Evolutionary conservation across 345 rosid genomes (phyloP), one percentile per base, ranked within the genome.

Genomic region (Rhodamnia argentea): DNA sequence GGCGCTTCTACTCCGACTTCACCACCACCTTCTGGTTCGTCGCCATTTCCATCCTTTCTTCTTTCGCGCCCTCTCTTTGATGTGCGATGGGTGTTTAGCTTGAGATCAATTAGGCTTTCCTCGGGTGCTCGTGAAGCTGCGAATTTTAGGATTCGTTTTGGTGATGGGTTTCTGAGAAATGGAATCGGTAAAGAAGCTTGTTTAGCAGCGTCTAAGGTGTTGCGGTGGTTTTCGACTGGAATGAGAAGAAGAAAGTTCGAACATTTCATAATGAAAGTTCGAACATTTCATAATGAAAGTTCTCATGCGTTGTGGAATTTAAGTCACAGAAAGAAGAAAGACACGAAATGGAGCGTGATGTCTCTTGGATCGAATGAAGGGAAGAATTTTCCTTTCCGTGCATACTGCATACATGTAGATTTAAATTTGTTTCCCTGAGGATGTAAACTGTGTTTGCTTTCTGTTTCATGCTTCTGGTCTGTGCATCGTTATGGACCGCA

Each of bases 1-100:
- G 89, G 76, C 85, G 87, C 87, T 59, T 84, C 87, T 47, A 53
- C 91, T 22, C 83, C 89, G 53, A 78, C 90, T 18, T 86, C 89
- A 13, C 85, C 91, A 18, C 82, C 85, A 29, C 51, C 87, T 76
- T 50, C 82, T 52, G 58, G 82, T 55, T 52, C 42, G 42, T 37
- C 58, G 44, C 78, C 44, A 24, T 74, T 29, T 27, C 58, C 52
- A 47, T 18, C 53, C 32, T 58, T 53, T 40, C 62, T 24, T 26
- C 50, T 53, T 20, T 52, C 40, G 84, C 62, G 13, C 23, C 78
- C 78, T 18, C 78, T 64, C 24, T 64, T 64, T 32, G 78, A 1
- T 32, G 2, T 10, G 78, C 2, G 78, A 32, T 70, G 24, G 47
- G 32, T 70, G 78, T 18, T 32, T 32, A 16, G 47, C 44, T 16